Evolutionary conservation across 1,284 basidiomycete species (phyloP), one percentile per base, ranked within the genome.

Genomic region (Pholiota adiposa): DNA sequence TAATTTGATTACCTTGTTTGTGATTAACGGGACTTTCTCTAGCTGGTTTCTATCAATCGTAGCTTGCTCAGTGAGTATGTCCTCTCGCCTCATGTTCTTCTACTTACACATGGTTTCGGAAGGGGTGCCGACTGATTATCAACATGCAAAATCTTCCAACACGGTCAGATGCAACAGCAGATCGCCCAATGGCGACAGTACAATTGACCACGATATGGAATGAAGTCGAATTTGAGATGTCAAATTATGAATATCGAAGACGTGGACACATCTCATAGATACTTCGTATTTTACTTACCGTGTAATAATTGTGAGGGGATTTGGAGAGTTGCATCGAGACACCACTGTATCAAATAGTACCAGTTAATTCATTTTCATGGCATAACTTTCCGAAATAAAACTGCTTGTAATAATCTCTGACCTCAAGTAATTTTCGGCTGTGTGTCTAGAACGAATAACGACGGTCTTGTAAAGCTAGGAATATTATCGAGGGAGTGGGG

Each of bases 1-100:
- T 21, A 34, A 14, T 48, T 19, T 2, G 18, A 36, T 55, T 27
- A 11, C 11, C 38, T 38, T 21, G n/a, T 29, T 41, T 19, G 12
- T 25, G 8, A 33, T 29, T 48, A 34, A 54, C 41, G n/a, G 14
- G 18, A 9, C 21, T 25, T 50, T 48, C 19, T 52, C 14, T 54
- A 73, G 72, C 11, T 73, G 72, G 72, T 68, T 73, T 40, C 41
- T 71, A 5, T 69, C 70, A 21, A 65, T 70, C n/a, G 65, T 70
- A 21, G 63, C 70, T 16, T 71, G 65, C 23, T 65, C 68, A 46
- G 72, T 72, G 54, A 59, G 70, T 23, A 54, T 51, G 7, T 19
- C n/a, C 16, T 7, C 48, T 27, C 19, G 18, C 14, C 21, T 43
- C 18, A 16, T 27, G 34, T 18, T 8, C 5, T 25, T 31, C 2